Conservation (phyloP, 2,329 filamentous ascomycete genomes). For the Pseudomassariella vexata region DNA sequence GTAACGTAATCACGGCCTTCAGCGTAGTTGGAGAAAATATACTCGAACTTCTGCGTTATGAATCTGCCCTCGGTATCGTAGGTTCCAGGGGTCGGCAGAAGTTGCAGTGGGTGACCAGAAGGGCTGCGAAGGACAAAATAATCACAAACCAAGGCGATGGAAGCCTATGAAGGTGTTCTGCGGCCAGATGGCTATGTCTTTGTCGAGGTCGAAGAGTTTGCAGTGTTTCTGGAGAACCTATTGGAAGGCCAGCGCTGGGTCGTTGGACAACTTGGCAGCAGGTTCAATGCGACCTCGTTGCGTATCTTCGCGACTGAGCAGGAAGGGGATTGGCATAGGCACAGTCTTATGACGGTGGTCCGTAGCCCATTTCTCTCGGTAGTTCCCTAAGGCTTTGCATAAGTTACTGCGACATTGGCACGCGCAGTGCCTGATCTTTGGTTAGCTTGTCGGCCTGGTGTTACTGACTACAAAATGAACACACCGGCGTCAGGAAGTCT, state of each 20-base stretch:
- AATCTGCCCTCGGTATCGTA: conserved; percentile 45
- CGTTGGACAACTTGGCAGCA: not conserved
- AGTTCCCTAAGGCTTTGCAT: conserved; percentile 27
- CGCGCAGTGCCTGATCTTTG: conserved; percentile 21
- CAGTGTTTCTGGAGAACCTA: conserved; percentile 46
- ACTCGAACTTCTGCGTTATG: conserved; percentile 42
- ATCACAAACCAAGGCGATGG: conserved; percentile 37
- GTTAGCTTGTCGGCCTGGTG: not conserved
- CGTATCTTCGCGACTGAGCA: not conserved
- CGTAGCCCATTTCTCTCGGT: conserved; percentile 24
- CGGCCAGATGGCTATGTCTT: conserved; percentile 48
- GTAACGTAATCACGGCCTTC: conserved; percentile 31
- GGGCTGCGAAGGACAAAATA: conserved; percentile 34
- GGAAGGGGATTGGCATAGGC: not conserved
- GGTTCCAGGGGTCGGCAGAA: conserved; percentile 42
- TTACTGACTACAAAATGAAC: not conserved
- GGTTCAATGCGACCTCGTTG: not conserved
- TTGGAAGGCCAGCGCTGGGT: not conserved
- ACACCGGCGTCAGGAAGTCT: conserved; percentile 20
- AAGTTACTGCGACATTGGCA: conserved; percentile 28
- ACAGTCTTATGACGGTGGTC: conserved; percentile 26
- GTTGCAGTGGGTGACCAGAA: conserved; percentile 40
- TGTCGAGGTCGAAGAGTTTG: conserved; percentile 44
- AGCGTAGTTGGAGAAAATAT: conserved; percentile 42
- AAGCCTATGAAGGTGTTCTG: conserved; percentile 43